Base-by-base conservation (phyloP, 2,329 filamentous ascomycete genomes). In the Claviceps sp. region DNA sequence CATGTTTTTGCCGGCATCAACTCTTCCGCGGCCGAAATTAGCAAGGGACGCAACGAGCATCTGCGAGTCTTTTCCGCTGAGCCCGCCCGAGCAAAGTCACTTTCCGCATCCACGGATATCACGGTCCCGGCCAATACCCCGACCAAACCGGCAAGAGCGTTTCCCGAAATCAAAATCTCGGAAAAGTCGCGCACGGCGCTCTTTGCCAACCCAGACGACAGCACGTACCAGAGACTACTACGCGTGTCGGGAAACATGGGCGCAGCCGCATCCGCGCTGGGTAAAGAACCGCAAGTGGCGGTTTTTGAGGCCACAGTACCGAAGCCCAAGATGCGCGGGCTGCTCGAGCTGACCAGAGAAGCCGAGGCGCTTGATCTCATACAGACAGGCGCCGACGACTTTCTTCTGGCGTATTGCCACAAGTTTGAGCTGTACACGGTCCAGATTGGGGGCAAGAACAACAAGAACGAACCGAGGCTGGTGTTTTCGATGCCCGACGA, bases 31-130 rank as follows among this genome's bases (percentile, higher is more conserved):
- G 77, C 76, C 5, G 83, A 88, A 53, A 76, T 90, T 57, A 75
- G 82, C 59, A 81, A 82, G 57, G 86, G 85, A 57, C 85, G 80
- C 63, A 96, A 96, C 65, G 77, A 86, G 62, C 90, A 96, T 68
- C 80, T 97, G 57, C 80, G 89, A 57, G 77, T 86, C 9, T 86
- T 95, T 61, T 74, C 77, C 56, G 75, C 93, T 56, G 66, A 73
- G 50, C 57, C 66, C 58, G 56, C 62, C 60, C 11, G 38, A 37
- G 51, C 53, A 22, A 69, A 68, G 52, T 51, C 63, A 53, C 58
- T 64, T 49, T 50, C 62, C 56, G 60, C 62, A 3, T 56, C 61
- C 44, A 61, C 63, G 8, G 20, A 13, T 22, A 23, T 22, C 42
- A 23, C 17, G 17, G 23, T 14, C 43, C 5, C 34, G 48, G 59